phyloP scores from a whole-genome alignment of 306 rosid species.

The Phaseolus lunatus region DNA sequence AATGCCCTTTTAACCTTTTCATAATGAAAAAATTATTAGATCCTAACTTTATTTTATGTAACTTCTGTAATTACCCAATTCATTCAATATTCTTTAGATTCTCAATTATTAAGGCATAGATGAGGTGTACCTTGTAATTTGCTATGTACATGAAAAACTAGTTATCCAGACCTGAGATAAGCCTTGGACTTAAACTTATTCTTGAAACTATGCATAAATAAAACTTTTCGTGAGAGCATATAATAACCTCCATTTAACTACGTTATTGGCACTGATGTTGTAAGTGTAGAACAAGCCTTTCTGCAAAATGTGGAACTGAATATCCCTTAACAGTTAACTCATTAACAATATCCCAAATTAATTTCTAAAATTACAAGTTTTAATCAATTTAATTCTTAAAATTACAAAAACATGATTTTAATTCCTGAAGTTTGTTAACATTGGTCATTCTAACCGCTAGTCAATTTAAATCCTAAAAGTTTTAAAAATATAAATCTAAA shows the following conservation, averaged over 20 bases:
- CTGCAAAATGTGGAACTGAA: constrained; percentile 34
- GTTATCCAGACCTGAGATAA: constrained; percentile 1
- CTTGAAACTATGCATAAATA: constrained; percentile 16
- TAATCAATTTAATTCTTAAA: neutral
- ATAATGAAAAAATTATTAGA: neutral
- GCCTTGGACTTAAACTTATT: constrained; percentile 32
- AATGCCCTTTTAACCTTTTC: constrained; percentile 27
- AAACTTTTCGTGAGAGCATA: constrained; percentile 13
- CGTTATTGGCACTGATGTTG: constrained; percentile 93
- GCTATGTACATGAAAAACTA: neutral
- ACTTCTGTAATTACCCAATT: constrained; percentile 4
- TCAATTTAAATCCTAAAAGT: constrained; percentile 1
- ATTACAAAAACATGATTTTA: neutral
- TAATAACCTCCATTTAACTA: constrained; percentile 80
- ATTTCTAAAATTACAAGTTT: neutral
- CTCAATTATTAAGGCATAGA: constrained; percentile 3
- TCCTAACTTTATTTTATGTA: neutral
- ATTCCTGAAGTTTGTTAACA: neutral
- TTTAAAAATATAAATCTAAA: neutral
- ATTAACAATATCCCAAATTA: neutral
- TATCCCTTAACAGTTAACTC: neutral
- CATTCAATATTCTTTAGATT: neutral
- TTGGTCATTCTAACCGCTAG: neutral
- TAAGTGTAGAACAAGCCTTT: constrained; percentile 53
- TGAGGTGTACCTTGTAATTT: constrained; percentile 1